These are phyloP conservation scores for Termitomyces sp. DNA, from an alignment of 768 basidiomycete genomes.

Conservation along the genomic window DNA sequence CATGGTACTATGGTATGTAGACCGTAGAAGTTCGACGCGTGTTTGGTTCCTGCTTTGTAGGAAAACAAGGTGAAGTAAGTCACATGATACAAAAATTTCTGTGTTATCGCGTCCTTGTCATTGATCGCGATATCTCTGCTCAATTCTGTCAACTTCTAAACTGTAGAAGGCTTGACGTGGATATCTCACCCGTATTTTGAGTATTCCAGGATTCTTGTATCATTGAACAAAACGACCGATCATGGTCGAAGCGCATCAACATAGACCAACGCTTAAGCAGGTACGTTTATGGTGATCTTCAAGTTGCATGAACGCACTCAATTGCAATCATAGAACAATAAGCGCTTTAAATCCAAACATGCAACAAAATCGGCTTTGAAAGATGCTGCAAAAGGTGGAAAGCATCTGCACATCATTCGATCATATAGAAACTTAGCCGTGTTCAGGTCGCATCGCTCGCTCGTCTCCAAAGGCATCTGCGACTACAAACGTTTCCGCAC, in stretches of 20 bases:
- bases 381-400: constrained; percentile 77
- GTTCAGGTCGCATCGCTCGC: constrained; percentile 54
- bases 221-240: not conserved
- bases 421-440: not conserved
- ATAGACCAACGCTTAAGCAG: constrained; percentile 87
- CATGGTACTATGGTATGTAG: too few relatives aligned
- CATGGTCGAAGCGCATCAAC: constrained; percentile 55
- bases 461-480: constrained; percentile 50
- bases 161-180: not conserved
- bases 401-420: not conserved
- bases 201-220: not conserved
- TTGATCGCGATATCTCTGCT: not conserved
- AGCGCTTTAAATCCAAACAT: constrained; percentile 89
- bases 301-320: not conserved
- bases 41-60: not conserved
- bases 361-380: constrained; percentile 82
- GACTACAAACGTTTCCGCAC: constrained; percentile 51
- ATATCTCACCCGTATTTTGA: not conserved
- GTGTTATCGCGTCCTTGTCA: not conserved
- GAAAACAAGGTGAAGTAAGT: not conserved
- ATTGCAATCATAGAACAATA: constrained; percentile 63
- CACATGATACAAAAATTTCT: constrained; percentile 16
- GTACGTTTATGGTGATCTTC: constrained; percentile 25
- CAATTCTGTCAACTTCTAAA: not conserved
- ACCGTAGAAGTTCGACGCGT: too few relatives aligned